Conservation (phyloP, 2,329 filamentous ascomycete species). For the Leptographium flavum region DNA sequence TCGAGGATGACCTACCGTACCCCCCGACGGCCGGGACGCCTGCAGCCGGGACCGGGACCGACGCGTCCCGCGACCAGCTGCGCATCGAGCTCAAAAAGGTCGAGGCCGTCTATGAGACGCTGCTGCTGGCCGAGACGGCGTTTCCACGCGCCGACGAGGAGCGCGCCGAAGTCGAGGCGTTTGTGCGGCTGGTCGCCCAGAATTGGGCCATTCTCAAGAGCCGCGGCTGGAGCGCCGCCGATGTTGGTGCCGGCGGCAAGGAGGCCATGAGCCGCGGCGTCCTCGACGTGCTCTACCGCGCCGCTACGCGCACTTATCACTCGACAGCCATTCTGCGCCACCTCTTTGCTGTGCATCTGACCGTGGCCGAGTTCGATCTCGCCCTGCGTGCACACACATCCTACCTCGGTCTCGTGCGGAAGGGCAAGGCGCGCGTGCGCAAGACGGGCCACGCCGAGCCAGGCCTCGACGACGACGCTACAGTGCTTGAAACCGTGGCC, state of each 20-base stretch:
- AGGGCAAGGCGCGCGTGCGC: conserved; percentile 69
- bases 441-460: conserved; percentile 60
- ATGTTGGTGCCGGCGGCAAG: conserved; percentile 70
- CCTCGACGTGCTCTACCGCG: conserved; percentile 78
- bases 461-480: conserved; percentile 65
- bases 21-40: conserved; percentile 34
- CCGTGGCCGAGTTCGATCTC: conserved; percentile 81
- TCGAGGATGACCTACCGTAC: conserved; percentile 52
- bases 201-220: conserved; percentile 82
- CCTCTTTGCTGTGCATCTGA: conserved; percentile 75
- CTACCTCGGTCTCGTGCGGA: conserved; percentile 76
- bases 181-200: conserved; percentile 61
- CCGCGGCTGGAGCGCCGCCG: conserved; percentile 62
- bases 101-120: conserved; percentile 63
- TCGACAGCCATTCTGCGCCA: conserved; percentile 78
- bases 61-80: conserved; percentile 44
- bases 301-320: conserved; percentile 87
- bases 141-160: conserved; percentile 76
- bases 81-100: conserved; percentile 65
- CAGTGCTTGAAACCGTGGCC: conserved; percentile 61
- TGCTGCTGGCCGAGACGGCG: conserved; percentile 62
- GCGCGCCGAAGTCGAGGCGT: conserved; percentile 67
- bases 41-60: conserved; percentile 20
- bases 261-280: conserved; percentile 60
- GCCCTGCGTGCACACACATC: conserved; percentile 85